phyloP scores from a whole-genome alignment of 768 basidiomycete species.

The Tulasnella sp. region DNA sequence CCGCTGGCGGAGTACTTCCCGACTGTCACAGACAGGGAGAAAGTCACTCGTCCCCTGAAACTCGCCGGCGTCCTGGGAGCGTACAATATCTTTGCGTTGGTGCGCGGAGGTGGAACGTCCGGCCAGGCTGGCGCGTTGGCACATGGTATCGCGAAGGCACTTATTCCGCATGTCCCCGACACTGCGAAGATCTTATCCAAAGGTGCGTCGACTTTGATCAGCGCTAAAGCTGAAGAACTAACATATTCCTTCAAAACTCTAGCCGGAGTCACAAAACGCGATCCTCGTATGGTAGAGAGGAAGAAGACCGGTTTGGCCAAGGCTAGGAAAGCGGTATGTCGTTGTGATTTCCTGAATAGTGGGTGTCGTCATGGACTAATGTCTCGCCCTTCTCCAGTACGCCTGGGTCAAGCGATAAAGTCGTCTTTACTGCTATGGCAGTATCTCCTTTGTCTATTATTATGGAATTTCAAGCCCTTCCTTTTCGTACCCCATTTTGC shows the following conservation, averaged over 20 bases:
- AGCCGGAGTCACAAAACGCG: conserved; percentile 81
- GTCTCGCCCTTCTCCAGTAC: conserved; percentile 39
- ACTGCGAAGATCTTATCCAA: conserved; percentile 53
- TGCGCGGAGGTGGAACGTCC: conserved; percentile 78
- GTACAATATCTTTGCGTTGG: conserved; percentile 63
- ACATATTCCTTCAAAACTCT: conserved; percentile 5
- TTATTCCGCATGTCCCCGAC: conserved; percentile 59
- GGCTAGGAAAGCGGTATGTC: conserved; percentile 79
- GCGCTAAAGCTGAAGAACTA: background rate
- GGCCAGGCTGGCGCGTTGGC: conserved; percentile 87
- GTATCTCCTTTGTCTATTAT: background rate
- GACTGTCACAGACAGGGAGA: conserved; percentile 62
- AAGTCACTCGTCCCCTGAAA: conserved; percentile 71
- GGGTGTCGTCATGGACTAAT: conserved; percentile 6
- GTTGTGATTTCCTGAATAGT: background rate
- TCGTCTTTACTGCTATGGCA: background rate
- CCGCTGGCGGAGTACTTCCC: conserved; percentile 74
- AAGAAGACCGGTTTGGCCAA: conserved; percentile 93
- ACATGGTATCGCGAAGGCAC: conserved; percentile 62
- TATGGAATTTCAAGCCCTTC: background rate
- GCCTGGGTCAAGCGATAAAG: conserved; percentile 94
- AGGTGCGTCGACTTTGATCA: conserved; percentile 34
- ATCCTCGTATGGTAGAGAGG: conserved; percentile 96
- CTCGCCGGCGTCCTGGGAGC: conserved; percentile 74
- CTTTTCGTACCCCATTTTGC: background rate